Percentiles rank a stretch among this genome's conserved stretches.
Conservation (phyloP, 1,284 basidiomycete species). For the Thecaphora thlaspeos region DNA sequence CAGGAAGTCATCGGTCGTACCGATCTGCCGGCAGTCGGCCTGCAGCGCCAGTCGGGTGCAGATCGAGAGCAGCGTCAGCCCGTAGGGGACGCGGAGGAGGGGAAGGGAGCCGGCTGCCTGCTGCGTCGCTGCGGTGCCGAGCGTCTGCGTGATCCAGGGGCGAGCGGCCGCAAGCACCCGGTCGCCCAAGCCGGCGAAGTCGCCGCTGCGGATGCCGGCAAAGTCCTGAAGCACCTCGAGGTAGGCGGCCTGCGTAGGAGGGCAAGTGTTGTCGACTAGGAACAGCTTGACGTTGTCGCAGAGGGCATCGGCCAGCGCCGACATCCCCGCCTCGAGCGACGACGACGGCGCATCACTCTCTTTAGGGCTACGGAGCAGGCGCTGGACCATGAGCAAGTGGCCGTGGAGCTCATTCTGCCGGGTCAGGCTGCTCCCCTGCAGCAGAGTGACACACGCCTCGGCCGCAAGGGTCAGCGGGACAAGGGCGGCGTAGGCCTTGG, state of each 20-base stretch:
- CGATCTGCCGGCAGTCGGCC: constrained; percentile 1
- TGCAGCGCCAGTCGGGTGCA: constrained; percentile 21
- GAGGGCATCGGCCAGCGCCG: constrained; percentile 5
- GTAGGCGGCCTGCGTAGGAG: constrained; percentile 35
- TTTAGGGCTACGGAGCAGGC: constrained; percentile 19
- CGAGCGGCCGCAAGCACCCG: too few species aligned
- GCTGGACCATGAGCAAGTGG: constrained; percentile 25
- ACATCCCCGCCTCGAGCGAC: constrained; percentile 6
- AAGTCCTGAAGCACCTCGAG: constrained; percentile 33
- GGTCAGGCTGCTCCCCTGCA: constrained; percentile 4
- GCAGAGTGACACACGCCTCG: constrained; percentile 6
- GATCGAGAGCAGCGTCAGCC: constrained; percentile 15
- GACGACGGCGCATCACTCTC: constrained; percentile 14
- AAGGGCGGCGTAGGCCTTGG: constrained; percentile 28
- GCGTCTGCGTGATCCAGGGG: too few species aligned
- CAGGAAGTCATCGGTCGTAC: too few species aligned
- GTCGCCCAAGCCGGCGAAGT: constrained; percentile 7
- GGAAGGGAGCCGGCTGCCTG: too few species aligned
- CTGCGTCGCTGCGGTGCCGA: too few species aligned
- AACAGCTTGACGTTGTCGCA: constrained; percentile 12
- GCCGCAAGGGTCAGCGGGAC: constrained; percentile 12
- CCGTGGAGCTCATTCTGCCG: constrained; percentile 42
- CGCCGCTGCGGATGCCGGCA: constrained; percentile 9
- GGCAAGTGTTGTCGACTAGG: constrained; percentile 30
- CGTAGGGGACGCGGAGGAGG: constrained; percentile 10